Evolutionary conservation across 176 grass and related monocot species (phyloP).

Genomic region (Triticum urartu): DNA sequence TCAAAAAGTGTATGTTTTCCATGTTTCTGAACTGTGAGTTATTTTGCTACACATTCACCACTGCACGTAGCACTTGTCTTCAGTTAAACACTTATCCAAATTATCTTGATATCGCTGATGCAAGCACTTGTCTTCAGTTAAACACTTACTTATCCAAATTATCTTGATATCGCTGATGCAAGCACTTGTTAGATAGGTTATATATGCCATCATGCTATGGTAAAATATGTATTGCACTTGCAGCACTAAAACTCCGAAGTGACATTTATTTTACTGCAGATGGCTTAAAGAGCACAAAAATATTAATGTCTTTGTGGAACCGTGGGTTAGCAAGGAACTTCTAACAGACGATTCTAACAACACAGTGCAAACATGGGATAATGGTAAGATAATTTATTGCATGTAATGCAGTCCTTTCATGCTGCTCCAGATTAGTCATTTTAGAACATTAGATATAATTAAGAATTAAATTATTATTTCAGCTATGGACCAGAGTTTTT

Average conservation of each 20-base stretch:
- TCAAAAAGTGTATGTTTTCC: neutral
- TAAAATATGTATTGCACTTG: neutral
- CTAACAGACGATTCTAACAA: slow-evolving; percentile 53
- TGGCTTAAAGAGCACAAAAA: slow-evolving; percentile 88
- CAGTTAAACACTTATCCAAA: neutral
- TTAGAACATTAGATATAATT: neutral
- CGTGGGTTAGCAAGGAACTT: slow-evolving; percentile 77
- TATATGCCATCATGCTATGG: neutral
- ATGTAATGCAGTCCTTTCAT: neutral
- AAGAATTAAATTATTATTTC: neutral
- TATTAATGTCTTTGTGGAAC: slow-evolving; percentile 85
- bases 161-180: slow-evolving; percentile 13
- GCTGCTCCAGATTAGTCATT: neutral
- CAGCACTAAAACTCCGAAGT: neutral
- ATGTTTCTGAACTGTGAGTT: slow-evolving; percentile 9
- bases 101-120: slow-evolving; percentile 13
- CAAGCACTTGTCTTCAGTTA: neutral
- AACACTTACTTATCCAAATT: neutral
- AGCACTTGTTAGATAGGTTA: slow-evolving; percentile 2
- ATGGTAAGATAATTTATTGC: slow-evolving; percentile 57
- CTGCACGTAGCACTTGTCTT: neutral
- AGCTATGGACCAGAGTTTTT: neutral
- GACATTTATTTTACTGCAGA: slow-evolving; percentile 45
- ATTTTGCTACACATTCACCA: neutral
- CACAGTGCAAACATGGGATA: slow-evolving; percentile 83